Evolutionary conservation across 192 early-diverging fungal species (phyloP), one percentile per base, ranked within the genome.

Genomic region (Powellomyces hirtus): DNA sequence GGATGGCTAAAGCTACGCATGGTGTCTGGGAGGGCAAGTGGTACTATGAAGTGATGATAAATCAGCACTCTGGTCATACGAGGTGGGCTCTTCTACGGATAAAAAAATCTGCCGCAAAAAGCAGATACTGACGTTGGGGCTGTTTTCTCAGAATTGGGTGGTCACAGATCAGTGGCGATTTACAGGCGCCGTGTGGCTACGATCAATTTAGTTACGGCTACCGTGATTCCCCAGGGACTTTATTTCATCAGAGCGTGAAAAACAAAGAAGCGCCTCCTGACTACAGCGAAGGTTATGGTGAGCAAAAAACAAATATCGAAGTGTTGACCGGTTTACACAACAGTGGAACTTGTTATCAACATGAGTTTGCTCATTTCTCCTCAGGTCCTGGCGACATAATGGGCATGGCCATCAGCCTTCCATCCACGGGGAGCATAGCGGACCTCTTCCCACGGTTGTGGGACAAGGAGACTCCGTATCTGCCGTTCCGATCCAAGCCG

Each of bases 101-200:
- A n/a, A n/a, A n/a, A n/a, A n/a, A n/a, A n/a, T n/a, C n/a, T 36
- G n/a, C 13, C 30, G n/a, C n/a, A n/a, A n/a, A n/a, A n/a, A n/a
- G n/a, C n/a, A n/a, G n/a, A n/a, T n/a, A n/a, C n/a, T n/a, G n/a
- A n/a, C 33, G 13, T 20, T 57, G 82, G 90, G n/a, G n/a, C n/a
- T n/a, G n/a, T n/a, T n/a, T n/a, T n/a, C n/a, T n/a, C n/a, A n/a
- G n/a, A 10, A 83, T 92, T 27, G 90, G 90, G 3, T 92, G 86
- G 86, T 85, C 86, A 16, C 88, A 90, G 76, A 92, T 92, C 64
- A 85, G 82, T 26, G 90, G 89, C 7, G 87, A 89, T 59, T 75
- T 90, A 20, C 88, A 92, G 45, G 90, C 86, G 5, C 88, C 89
- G 20, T 90, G 89, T 40, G 90, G 90, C 0, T 88, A 79, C 58